Percentiles rank a stretch among this genome's conserved stretches.
These are phyloP conservation scores for Talaromyces pinophilus DNA, from an alignment of 2,329 filamentous ascomycete genomes.

Conservation along the genomic window DNA sequence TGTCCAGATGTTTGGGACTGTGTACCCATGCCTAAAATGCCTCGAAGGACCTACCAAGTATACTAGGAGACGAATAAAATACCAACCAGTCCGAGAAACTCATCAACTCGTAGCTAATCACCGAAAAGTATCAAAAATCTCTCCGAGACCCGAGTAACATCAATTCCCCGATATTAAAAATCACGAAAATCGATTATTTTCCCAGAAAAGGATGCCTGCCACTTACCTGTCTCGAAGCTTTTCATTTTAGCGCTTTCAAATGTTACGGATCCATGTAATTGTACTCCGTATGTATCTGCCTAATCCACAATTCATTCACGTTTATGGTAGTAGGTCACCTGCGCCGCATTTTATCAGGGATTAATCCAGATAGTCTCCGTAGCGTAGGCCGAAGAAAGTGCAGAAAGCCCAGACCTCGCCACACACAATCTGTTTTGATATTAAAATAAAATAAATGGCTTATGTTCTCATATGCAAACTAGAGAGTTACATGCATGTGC, in stretches of 20 bases:
- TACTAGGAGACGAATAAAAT: background rate
- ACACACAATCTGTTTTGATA: background rate
- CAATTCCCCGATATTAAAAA: background rate
- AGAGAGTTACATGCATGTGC: constrained; percentile 12
- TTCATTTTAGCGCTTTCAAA: background rate
- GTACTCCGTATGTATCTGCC: background rate
- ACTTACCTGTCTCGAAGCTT: background rate
- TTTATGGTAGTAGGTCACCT: constrained; percentile 9
- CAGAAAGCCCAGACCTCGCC: background rate
- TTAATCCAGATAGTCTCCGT: background rate
- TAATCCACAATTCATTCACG: background rate
- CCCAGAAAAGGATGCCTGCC: background rate
- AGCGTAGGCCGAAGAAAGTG: background rate
- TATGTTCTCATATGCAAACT: background rate
- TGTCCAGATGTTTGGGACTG: background rate
- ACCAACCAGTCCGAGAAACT: background rate
- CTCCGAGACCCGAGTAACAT: background rate
- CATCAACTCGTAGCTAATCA: background rate
- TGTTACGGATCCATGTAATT: background rate
- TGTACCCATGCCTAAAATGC: background rate
- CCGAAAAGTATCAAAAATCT: background rate
- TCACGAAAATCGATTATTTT: background rate
- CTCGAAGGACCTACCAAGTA: background rate
- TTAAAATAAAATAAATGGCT: background rate
- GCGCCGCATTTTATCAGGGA: constrained; percentile 9